Base-by-base conservation (phyloP, 306 rosid species). In the Lathyrus tuberosus region DNA sequence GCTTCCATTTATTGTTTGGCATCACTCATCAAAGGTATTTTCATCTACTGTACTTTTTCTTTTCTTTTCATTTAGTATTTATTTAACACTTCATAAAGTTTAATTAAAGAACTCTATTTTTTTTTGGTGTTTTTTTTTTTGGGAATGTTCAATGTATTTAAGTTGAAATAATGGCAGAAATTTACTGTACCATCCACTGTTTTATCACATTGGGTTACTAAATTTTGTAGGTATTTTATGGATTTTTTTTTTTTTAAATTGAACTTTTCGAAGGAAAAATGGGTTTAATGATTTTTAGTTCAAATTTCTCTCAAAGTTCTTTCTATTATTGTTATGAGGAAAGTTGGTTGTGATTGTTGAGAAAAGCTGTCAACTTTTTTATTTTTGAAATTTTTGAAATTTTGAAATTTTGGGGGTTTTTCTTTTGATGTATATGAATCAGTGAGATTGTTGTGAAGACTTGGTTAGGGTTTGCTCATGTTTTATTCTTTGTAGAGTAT, bases 11-110 rank as follows among this genome's bases (percentile, higher is more conserved):
- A 22, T 22, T 22, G 24, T 22, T 63, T 70, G 61, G 59, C 83
- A 80, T 79, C 52, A 8, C 46, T 72, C 28, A 84, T 85, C 83
- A 65, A 82, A 79, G 91, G 89, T 86, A 85, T 71, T 12, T 53
- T 81, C 73, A 48, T 80, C 71, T 70, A n/a, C n/a, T n/a, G n/a
- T n/a, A n/a, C n/a, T 8, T 70, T 20, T n/a, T 10, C 38, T 7
- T 20, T 49, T n/a, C 40, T 15, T 38, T 43, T 28, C 15, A 33
- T 62, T 72, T 67, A 33, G 75, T 63, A 33, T 78, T 63, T 65
- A 14, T 58, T 68, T 60, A 11, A 24, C 40, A 70, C 16, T 52
- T 64, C 69, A 44, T 12, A 41, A 18, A 16, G 38, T 24, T 28
- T 1, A 7, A 11, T 12, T 22, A 65, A 67, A 35, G 8, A 72